Base-by-base conservation (phyloP, 1,284 basidiomycete genomes). In the Cutaneotrichosporon daszewskae region DNA sequence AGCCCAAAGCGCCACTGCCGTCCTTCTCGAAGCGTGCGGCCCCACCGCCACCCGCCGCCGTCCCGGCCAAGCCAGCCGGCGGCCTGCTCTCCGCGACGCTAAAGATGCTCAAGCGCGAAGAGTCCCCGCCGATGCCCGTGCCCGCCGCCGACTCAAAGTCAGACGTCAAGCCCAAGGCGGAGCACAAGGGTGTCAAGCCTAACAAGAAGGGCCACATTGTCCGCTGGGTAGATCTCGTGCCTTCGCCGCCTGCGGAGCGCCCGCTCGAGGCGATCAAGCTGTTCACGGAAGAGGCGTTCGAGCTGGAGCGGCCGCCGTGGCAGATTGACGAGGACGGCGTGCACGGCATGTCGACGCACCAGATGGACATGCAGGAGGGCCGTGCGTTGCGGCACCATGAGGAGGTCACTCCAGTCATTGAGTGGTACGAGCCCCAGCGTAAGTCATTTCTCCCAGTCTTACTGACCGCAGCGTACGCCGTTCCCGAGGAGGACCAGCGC, bases 351-450 rank as follows among this genome's bases (percentile, higher is more conserved):
- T 53, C 45, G 1, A 45, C 48, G 3, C 59, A 59, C 34, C 37
- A 61, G 14, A 32, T 66, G 24, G 57, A 62, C 46, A 40, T 47
- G 36, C 49, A 52, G n/a, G 66, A 68, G 45, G 66, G 64, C 26
- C 41, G 41, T 14, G 54, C 55, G 7, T 37, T 68, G 40, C 52
- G 49, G 28, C 44, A 45, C 22, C 49, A 51, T 32, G 54, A 57
- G 17, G 51, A 49, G 24, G 45, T 32, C n/a, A n/a, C n/a, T n/a
- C n/a, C n/a, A n/a, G n/a, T n/a, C n/a, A 55, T 62, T 11, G 58
- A 61, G 10, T 68, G 66, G 66, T 60, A 59, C 37, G 58, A 61
- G 27, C 64, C 52, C 13, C 7, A 19, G 5, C 22, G 45, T 43
- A 18, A 50, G 48, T 49, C 4, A 13, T 12, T 14, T 22, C 22